phyloP scores from a whole-genome alignment of 1,139 yeast species.

The Zygotorulaspora mrakii region DNA sequence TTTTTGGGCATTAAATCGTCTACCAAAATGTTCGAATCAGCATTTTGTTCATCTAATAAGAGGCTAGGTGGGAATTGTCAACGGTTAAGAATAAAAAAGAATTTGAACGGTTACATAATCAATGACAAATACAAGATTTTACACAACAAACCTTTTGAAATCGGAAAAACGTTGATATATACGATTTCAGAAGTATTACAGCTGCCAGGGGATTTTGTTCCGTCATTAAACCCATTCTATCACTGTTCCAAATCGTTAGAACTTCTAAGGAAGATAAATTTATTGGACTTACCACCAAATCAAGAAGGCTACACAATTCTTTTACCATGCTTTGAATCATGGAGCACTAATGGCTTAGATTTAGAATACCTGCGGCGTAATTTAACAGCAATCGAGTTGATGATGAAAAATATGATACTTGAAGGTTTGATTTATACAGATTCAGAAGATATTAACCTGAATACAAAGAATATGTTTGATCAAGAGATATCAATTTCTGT shows the following conservation, averaged over 20 bases:
- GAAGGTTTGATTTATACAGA: conserved; percentile 69
- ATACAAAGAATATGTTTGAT: conserved; percentile 39
- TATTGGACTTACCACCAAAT: conserved; percentile 45
- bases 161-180: conserved; percentile 62
- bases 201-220: conserved; percentile 51
- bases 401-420: conserved; percentile 58
- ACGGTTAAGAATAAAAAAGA: conserved; percentile 41
- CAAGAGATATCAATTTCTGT: conserved; percentile 29
- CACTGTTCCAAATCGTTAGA: conserved; percentile 51
- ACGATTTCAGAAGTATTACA: conserved; percentile 55
- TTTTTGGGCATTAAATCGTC: conserved; percentile 26
- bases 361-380: conserved; percentile 56
- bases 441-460: conserved; percentile 37
- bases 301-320: conserved; percentile 67
- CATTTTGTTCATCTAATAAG: conserved; percentile 41
- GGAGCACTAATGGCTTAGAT: conserved; percentile 65
- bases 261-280: conserved; percentile 48
- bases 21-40: conserved; percentile 44
- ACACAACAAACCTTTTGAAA: conserved; percentile 42
- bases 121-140: conserved; percentile 48
- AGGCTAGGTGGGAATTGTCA: conserved; percentile 47
- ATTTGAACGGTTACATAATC: conserved; percentile 43
- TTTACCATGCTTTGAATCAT: conserved; percentile 73
- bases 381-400: conserved; percentile 45
- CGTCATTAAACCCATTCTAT: conserved; percentile 53